phyloP scores from a whole-genome alignment of 2,329 filamentous ascomycete genomes.

The Nemania diffusa region DNA sequence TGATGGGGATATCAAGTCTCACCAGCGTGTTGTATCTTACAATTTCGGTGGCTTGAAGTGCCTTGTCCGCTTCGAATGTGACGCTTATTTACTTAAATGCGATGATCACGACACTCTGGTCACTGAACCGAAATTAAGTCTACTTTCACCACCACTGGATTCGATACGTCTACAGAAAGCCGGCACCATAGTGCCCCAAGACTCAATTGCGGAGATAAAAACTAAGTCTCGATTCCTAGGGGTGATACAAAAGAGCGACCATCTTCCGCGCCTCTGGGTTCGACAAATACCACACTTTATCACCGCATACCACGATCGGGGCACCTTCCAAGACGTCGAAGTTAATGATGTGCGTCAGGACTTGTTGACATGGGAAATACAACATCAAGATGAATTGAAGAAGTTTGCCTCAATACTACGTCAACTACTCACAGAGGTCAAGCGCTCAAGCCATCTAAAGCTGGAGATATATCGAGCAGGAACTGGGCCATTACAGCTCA shows the following conservation, averaged over 20 bases:
- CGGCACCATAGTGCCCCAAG: conserved; percentile 32
- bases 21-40: conserved; percentile 44
- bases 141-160: neutral
- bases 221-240: conserved; percentile 32
- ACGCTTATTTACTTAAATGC: conserved; percentile 30
- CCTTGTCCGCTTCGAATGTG: conserved; percentile 44
- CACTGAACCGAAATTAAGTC: neutral
- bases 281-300: conserved; percentile 42
- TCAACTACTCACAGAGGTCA: conserved; percentile 37
- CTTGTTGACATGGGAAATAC: conserved; percentile 38
- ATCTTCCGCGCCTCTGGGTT: conserved; percentile 43
- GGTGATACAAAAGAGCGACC: conserved; percentile 34
- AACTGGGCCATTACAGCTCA: conserved; percentile 39
- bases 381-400: conserved; percentile 36
- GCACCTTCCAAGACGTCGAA: conserved; percentile 38
- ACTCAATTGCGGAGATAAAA: conserved; percentile 42
- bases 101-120: neutral
- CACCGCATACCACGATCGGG: conserved; percentile 37
- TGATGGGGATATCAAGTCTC: conserved; percentile 36
- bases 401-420: conserved; percentile 37
- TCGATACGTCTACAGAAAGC: conserved; percentile 13
- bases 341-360: conserved; percentile 28
- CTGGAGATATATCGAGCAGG: conserved; percentile 39
- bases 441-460: conserved; percentile 38
- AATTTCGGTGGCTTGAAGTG: conserved; percentile 39